Evolutionary conservation across 257 asterid genomes (phyloP).

Genomic region (Salvia miltiorrhiza): DNA sequence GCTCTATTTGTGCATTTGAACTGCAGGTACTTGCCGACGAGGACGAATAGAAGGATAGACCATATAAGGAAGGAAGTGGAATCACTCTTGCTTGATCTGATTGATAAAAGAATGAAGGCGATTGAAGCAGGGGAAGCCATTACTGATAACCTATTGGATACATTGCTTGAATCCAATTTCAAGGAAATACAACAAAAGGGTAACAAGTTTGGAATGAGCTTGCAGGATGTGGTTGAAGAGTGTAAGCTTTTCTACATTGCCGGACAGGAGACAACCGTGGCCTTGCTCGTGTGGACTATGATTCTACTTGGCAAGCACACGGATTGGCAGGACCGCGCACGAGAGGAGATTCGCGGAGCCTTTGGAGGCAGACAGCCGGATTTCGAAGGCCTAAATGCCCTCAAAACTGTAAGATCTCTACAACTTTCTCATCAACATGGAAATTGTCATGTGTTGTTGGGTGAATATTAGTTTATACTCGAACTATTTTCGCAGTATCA

Average conservation of each 20-base stretch:
- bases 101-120: conserved; percentile 33
- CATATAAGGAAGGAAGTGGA: conserved; percentile 37
- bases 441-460: neutral
- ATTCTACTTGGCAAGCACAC: conserved; percentile 36
- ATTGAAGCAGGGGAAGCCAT: conserved; percentile 40
- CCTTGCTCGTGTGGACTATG: conserved; percentile 55
- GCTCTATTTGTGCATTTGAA: neutral
- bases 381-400: conserved; percentile 36
- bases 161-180: conserved; percentile 37
- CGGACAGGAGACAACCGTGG: conserved; percentile 60
- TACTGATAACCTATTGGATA: conserved; percentile 36
- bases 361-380: conserved; percentile 32
- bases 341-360: conserved; percentile 44
- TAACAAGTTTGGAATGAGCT: conserved; percentile 37
- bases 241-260: conserved; percentile 58
- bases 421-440: neutral
- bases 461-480: no score
- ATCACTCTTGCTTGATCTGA: conserved; percentile 29
- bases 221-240: conserved; percentile 49
- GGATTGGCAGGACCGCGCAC: conserved; percentile 53
- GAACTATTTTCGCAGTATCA: no score
- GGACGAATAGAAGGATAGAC: conserved; percentile 37
- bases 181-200: conserved; percentile 35
- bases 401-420: conserved; percentile 36
- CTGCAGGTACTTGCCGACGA: conserved; percentile 48